Percentiles rank a stretch among this genome's conserved stretches.
Evolutionary conservation across 129 eudicot genomes (phyloP).

Genomic region (Tagetes patula): DNA sequence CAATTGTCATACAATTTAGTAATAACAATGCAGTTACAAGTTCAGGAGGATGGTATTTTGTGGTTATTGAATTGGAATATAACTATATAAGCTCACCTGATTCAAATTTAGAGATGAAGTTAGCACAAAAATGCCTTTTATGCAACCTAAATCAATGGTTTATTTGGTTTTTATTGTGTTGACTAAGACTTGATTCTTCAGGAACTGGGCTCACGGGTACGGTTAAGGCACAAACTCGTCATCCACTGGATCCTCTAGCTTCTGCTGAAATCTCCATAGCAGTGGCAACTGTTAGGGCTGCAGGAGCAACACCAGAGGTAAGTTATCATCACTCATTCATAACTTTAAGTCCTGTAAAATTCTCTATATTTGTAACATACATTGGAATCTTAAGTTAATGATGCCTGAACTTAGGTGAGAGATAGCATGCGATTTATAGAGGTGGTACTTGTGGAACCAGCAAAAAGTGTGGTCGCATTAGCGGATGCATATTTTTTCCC

Average conservation of each 20-base stretch:
- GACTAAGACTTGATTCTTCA: conserved; percentile 8
- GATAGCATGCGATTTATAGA: conserved; percentile 68
- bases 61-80: conserved; percentile 3
- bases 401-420: conserved; percentile 39
- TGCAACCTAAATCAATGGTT: no score
- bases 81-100: not conserved
- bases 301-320: conserved; percentile 66
- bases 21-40: conserved; percentile 12
- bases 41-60: not conserved
- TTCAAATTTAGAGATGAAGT: not conserved
- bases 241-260: conserved; percentile 63
- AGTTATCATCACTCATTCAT: not conserved
- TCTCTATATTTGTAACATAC: not conserved
- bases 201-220: conserved; percentile 46
- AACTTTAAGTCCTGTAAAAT: not conserved
- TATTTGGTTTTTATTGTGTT: not conserved
- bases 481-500: conserved; percentile 67
- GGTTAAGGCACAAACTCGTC: conserved; percentile 63
- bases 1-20: not conserved
- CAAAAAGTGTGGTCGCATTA: conserved; percentile 52
- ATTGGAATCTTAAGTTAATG: not conserved
- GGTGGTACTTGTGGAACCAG: conserved; percentile 57
- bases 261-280: conserved; percentile 68
- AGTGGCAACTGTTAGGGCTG: conserved; percentile 65
- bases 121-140: not conserved